Conservation (phyloP, 345 rosid species). For the Odontarrhena argentea region DNA sequence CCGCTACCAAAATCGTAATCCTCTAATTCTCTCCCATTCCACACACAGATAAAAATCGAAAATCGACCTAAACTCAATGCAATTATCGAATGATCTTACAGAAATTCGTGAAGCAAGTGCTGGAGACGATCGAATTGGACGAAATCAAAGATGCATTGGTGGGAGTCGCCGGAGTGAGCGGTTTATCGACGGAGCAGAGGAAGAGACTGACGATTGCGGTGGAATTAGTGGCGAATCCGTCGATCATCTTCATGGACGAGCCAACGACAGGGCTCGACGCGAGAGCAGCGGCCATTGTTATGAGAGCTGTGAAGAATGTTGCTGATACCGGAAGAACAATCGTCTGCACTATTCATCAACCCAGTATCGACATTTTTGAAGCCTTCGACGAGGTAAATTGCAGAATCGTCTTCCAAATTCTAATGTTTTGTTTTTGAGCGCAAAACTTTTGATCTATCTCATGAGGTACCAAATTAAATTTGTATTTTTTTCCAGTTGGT, state of each 20-base stretch:
- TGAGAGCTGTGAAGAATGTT: constrained; percentile 79
- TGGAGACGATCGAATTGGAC: constrained; percentile 48
- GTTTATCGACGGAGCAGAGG: constrained; percentile 75
- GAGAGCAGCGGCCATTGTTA: constrained; percentile 86
- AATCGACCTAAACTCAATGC: not conserved
- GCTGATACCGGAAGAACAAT: constrained; percentile 87
- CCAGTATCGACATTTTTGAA: constrained; percentile 85
- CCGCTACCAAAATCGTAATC: constrained; percentile 58
- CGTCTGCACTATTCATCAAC: constrained; percentile 91
- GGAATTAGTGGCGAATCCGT: constrained; percentile 76
- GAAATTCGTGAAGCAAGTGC: constrained; percentile 59
- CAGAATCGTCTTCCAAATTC: not conserved
- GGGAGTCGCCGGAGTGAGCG: constrained; percentile 47
- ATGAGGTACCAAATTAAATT: not conserved
- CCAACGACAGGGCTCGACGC: constrained; percentile 88
- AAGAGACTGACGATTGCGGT: constrained; percentile 78
- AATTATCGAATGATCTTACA: not conserved
- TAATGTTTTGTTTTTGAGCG: not conserved
- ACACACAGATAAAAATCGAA: not conserved
- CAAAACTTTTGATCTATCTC: not conserved
- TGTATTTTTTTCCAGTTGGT: constrained; percentile 48
- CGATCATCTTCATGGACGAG: constrained; percentile 84
- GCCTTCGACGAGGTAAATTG: constrained; percentile 73
- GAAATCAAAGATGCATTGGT: constrained; percentile 38
- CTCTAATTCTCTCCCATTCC: not conserved